A percentile compares a stretch with the other conserved stretches of the same genome.
These are phyloP conservation scores for Trichoderma virens DNA, from an alignment of 495 filamentous ascomycete species.

Conservation along the genomic window DNA sequence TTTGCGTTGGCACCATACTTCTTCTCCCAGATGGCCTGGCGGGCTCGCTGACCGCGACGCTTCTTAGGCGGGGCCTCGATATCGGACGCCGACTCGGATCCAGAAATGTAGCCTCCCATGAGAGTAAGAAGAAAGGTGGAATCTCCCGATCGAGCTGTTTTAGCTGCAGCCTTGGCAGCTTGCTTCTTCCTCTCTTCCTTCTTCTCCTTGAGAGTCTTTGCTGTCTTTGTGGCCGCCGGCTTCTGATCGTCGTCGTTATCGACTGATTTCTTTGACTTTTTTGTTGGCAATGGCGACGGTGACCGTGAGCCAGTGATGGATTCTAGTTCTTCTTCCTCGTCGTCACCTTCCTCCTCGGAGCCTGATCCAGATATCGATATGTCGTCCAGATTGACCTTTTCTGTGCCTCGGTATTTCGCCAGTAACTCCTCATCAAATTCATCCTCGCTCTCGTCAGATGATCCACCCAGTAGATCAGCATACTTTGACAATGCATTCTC, in stretches of 20 bases:
- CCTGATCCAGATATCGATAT: constrained; percentile 21
- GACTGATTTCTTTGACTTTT: constrained; percentile 11
- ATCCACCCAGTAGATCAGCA: constrained; percentile 32
- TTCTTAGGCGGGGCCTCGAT: constrained; percentile 50
- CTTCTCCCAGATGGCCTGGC: constrained; percentile 84
- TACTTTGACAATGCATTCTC: constrained; percentile 38
- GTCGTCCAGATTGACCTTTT: constrained; percentile 13
- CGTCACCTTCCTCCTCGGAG: constrained; percentile 14
- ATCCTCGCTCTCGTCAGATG: constrained; percentile 30
- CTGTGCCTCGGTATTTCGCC: constrained; percentile 6
- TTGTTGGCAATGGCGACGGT: neutral
- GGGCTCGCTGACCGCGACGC: constrained; percentile 78
- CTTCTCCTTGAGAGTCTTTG: neutral
- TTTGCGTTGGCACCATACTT: constrained; percentile 75
- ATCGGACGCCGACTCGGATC: constrained; percentile 61
- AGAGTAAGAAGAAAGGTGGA: constrained; percentile 82
- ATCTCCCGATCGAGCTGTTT: constrained; percentile 28
- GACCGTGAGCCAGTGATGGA: neutral
- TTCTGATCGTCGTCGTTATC: constrained; percentile 15
- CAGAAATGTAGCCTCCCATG: constrained; percentile 87
- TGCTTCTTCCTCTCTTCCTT: constrained; percentile 15
- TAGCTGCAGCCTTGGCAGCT: constrained; percentile 18
- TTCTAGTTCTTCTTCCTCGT: neutral
- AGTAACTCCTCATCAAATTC: constrained; percentile 23
- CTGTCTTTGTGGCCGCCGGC: constrained; percentile 1